A percentile compares a stretch with the other conserved stretches of the same genome.
Conservation (phyloP, 2,329 filamentous ascomycete species). For the Paecilomyces niveus region DNA sequence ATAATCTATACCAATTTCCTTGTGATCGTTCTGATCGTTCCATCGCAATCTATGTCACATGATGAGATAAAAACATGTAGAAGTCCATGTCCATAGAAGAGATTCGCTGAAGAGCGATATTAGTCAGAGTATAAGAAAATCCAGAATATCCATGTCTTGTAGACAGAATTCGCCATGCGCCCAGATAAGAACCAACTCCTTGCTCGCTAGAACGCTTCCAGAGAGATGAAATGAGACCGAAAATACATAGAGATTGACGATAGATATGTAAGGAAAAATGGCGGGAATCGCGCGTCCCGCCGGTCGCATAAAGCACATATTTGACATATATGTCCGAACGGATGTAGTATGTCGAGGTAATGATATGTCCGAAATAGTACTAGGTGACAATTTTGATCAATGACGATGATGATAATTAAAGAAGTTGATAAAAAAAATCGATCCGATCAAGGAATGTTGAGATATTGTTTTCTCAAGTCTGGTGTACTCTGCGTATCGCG, state of each 20-base stretch:
- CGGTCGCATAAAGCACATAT: not conserved
- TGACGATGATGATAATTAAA: not conserved
- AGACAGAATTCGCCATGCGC: not conserved
- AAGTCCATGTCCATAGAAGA: not conserved
- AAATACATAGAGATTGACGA: not conserved
- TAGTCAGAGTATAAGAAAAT: not conserved
- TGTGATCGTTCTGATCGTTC: not conserved
- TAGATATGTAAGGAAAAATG: not conserved
- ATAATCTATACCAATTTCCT: not conserved
- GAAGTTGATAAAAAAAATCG: not conserved
- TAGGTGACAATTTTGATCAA: not conserved
- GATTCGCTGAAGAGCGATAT: not conserved
- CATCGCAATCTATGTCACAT: not conserved
- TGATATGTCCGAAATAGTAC: not conserved
- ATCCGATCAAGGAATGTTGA: not conserved
- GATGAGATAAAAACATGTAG: not conserved
- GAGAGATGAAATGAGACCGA: not conserved
- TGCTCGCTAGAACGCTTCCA: not conserved
- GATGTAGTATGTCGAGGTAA: not conserved
- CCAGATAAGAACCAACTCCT: not conserved
- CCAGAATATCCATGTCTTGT: not conserved
- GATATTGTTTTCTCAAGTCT: not conserved
- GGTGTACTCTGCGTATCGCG: slow-evolving; percentile 14
- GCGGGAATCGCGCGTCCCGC: not conserved
- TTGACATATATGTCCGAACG: not conserved